Evolutionary conservation across 495 filamentous ascomycete species (phyloP).

Genomic region (Daldinia vernicosa): DNA sequence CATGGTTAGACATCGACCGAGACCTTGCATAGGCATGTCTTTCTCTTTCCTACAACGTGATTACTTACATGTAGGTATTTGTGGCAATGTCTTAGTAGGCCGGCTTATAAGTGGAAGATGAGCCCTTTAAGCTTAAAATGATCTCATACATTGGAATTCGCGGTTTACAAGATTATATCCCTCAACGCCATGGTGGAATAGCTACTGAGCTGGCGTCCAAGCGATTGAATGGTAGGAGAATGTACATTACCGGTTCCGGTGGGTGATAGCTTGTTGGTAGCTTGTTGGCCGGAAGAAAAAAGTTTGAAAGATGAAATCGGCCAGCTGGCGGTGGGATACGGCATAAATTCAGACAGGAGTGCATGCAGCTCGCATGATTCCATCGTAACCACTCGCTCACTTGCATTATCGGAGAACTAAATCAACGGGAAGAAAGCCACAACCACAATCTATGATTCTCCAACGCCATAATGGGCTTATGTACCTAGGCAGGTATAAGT

Average conservation of each 20-base stretch:
- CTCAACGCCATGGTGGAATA: neutral
- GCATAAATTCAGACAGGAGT: constrained; percentile 40
- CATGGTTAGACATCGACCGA: neutral
- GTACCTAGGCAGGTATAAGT: too few relatives aligned
- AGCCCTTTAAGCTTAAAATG: neutral
- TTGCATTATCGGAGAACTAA: constrained; percentile 22
- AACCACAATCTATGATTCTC: constrained; percentile 32
- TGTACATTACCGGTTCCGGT: constrained; percentile 16
- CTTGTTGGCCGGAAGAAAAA: constrained; percentile 6
- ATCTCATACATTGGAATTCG: neutral
- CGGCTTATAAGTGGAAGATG: neutral
- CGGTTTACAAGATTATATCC: neutral
- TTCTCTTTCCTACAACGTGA: neutral
- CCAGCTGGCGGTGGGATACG: constrained; percentile 25
- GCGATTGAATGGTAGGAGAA: constrained; percentile 2
- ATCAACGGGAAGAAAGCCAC: constrained; percentile 30
- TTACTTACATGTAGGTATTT: too few relatives aligned
- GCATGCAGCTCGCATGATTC: constrained; percentile 40
- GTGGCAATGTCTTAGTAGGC: neutral
- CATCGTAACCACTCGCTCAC: constrained; percentile 31
- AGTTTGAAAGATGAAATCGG: constrained; percentile 13
- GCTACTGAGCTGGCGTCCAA: neutral
- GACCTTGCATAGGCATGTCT: neutral
- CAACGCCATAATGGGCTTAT: neutral
- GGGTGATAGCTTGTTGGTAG: neutral